A percentile compares a stretch with the other conserved stretches of the same genome.
phyloP scores from a whole-genome alignment of 2,329 filamentous ascomycete species.

The Penicillium psychrosexuale region DNA sequence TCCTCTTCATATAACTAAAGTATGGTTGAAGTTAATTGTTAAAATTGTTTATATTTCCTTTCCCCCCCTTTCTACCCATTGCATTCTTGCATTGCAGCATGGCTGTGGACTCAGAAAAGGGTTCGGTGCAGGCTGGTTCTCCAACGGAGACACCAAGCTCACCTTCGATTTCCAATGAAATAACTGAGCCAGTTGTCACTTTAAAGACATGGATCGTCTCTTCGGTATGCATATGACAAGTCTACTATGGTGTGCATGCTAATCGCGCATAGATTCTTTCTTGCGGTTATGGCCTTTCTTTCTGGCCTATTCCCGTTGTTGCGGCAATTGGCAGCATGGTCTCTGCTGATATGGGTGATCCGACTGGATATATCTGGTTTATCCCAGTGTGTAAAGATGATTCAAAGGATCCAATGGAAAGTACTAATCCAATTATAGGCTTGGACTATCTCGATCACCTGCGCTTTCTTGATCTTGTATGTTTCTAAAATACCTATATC shows the following conservation, averaged over 20 bases:
- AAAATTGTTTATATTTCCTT: neutral
- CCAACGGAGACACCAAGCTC: conserved; percentile 3
- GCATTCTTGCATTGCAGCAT: neutral
- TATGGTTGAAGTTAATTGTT: neutral
- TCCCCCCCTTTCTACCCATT: neutral
- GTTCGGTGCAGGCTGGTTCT: neutral
- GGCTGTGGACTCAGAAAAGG: conserved; percentile 9
- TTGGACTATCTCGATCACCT: conserved; percentile 42
- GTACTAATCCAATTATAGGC: conserved; percentile 11
- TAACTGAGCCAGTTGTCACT: conserved; percentile 20
- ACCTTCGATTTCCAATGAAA: conserved; percentile 1
- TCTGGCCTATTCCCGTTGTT: conserved; percentile 32
- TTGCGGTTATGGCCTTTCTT: conserved; percentile 35
- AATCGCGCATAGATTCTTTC: conserved; percentile 27
- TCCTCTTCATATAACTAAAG: neutral
- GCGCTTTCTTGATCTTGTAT: conserved; percentile 42
- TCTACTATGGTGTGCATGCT: neutral
- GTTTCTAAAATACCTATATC: neutral
- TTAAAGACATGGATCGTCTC: conserved; percentile 29
- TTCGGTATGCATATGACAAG: conserved; percentile 11
- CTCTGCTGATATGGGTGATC: conserved; percentile 28
- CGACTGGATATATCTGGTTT: conserved; percentile 31
- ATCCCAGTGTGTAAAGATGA: conserved; percentile 18
- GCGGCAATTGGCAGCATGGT: conserved; percentile 27
- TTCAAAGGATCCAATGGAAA: too few relatives aligned